phyloP scores from a whole-genome alignment of 768 basidiomycete genomes.

The Lactarius hengduanensis region DNA sequence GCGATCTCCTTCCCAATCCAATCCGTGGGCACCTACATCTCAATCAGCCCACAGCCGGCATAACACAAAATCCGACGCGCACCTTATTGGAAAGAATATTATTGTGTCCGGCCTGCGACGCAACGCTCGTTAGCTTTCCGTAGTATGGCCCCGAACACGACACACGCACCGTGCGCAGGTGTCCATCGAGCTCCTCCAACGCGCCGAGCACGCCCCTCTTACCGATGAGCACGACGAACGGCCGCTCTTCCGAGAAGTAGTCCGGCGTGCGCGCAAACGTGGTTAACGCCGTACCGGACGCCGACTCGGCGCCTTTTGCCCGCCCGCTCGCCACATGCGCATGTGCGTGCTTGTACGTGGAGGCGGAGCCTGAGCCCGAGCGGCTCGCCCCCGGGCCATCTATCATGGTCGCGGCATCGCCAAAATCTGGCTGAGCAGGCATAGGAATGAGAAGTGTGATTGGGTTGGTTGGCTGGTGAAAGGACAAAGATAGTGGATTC shows the following conservation, averaged over 20 bases:
- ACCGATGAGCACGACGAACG: slow-evolving; percentile 69
- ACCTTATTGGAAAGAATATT: slow-evolving; percentile 66
- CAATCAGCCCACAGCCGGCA: not conserved
- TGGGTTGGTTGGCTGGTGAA: not conserved
- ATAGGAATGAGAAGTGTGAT: not conserved
- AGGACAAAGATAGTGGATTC: not conserved
- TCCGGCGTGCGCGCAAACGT: slow-evolving; percentile 22
- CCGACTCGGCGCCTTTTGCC: slow-evolving; percentile 5
- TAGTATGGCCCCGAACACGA: not conserved
- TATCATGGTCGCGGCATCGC: slow-evolving; percentile 17
- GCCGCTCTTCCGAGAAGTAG: slow-evolving; percentile 49
- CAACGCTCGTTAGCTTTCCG: no score
- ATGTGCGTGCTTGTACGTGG: not conserved
- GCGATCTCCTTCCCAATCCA: slow-evolving; percentile 72
- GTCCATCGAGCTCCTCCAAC: slow-evolving; percentile 63
- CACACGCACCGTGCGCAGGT: slow-evolving; percentile 50
- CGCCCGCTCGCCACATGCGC: not conserved
- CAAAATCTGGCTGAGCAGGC: slow-evolving; percentile 18
- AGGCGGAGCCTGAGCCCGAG: not conserved
- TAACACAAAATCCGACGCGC: slow-evolving; percentile 8
- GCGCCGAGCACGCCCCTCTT: slow-evolving; percentile 68
- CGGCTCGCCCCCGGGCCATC: slow-evolving; percentile 1
- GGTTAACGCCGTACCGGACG: not conserved
- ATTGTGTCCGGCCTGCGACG: slow-evolving; percentile 50
- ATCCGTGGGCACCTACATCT: slow-evolving; percentile 49